Percentiles rank a stretch among this genome's conserved stretches.
phyloP scores from a whole-genome alignment of 805 yeast species.

The Suhomyces faveliae region DNA sequence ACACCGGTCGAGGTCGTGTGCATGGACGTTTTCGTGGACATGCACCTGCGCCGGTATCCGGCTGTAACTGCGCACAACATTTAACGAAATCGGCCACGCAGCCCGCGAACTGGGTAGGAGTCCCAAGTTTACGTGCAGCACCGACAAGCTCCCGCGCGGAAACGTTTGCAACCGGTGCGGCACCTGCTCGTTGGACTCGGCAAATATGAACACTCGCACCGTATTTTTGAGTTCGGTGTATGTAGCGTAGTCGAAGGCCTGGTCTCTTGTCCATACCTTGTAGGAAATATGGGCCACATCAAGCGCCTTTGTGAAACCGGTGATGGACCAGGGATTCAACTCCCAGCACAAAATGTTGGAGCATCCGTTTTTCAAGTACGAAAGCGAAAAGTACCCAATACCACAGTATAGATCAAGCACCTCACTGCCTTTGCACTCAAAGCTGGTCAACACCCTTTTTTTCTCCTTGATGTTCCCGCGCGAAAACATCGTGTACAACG shows the following conservation, averaged over 20 bases:
- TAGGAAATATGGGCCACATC: slow-evolving; percentile 40
- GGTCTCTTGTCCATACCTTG: slow-evolving; percentile 27
- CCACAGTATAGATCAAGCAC: slow-evolving; percentile 79
- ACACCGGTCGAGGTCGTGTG: slow-evolving; percentile 38
- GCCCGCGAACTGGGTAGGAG: slow-evolving; percentile 68
- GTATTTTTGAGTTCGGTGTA: slow-evolving; percentile 17
- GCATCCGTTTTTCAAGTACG: slow-evolving; percentile 60
- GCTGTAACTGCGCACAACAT: slow-evolving; percentile 13
- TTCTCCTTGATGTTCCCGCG: slow-evolving; percentile 86
- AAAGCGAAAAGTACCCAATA: slow-evolving; percentile 78
- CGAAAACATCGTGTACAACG: slow-evolving; percentile 81
- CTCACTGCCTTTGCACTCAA: slow-evolving; percentile 35
- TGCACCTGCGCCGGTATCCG: slow-evolving; percentile 41
- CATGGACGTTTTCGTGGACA: slow-evolving; percentile 72
- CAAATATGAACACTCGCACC: slow-evolving; percentile 49
- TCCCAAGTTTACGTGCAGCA: slow-evolving; percentile 73
- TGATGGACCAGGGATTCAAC: slow-evolving; percentile 78
- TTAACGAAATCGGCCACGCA: slow-evolving; percentile 54
- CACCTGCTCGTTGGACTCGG: slow-evolving; percentile 61
- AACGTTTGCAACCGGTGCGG: slow-evolving; percentile 34
- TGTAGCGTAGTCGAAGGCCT: slow-evolving; percentile 26
- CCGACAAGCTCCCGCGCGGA: slow-evolving; percentile 14
- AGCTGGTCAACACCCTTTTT: slow-evolving; percentile 53
- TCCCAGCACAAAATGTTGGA: slow-evolving; percentile 70
- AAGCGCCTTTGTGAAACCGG: slow-evolving; percentile 64